Percentiles rank a stretch among this genome's conserved stretches.
phyloP scores from a whole-genome alignment of 1,139 yeast species.

The Hansenula sp. region DNA sequence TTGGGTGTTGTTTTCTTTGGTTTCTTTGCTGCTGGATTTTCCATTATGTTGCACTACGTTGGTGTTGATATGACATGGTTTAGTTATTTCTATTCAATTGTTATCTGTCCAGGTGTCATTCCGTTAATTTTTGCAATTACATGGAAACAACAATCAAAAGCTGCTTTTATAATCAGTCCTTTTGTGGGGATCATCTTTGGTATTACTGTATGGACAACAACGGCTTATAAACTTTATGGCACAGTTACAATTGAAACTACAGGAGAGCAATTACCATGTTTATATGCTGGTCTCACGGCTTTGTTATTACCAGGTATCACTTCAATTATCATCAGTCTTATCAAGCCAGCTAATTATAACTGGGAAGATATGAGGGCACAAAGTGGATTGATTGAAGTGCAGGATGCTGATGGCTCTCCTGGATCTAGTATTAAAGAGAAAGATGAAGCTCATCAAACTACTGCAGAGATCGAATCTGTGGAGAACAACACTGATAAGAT shows the following conservation, averaged over 20 bases:
- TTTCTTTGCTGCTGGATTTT: slow-evolving; percentile 43
- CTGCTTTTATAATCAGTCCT: slow-evolving; percentile 40
- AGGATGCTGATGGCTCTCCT: too few relatives aligned
- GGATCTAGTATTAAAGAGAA: background rate
- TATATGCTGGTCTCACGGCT: slow-evolving; percentile 31
- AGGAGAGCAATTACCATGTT: slow-evolving; percentile 32
- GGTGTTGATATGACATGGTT: slow-evolving; percentile 45
- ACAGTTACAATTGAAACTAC: slow-evolving; percentile 24
- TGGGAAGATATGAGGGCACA: slow-evolving; percentile 25
- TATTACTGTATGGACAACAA: slow-evolving; percentile 42
- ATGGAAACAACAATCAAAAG: slow-evolving; percentile 36
- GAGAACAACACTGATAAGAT: slow-evolving; percentile 4
- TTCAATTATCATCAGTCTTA: slow-evolving; percentile 26
- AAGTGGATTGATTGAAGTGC: slow-evolving; percentile 20
- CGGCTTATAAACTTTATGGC: slow-evolving; percentile 16
- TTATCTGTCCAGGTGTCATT: slow-evolving; percentile 35
- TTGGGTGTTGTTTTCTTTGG: slow-evolving; percentile 39
- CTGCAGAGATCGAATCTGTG: slow-evolving; percentile 9
- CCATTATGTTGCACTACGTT: slow-evolving; percentile 47
- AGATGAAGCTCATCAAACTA: background rate
- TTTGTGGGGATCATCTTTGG: slow-evolving; percentile 43
- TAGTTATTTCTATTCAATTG: slow-evolving; percentile 32
- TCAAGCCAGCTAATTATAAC: slow-evolving; percentile 28
- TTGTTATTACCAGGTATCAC: slow-evolving; percentile 31
- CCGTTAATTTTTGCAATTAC: slow-evolving; percentile 32